Evolutionary conservation across 768 basidiomycete species (phyloP), one percentile per base, ranked within the genome.

Genomic region (Boletus pseudopeckii): DNA sequence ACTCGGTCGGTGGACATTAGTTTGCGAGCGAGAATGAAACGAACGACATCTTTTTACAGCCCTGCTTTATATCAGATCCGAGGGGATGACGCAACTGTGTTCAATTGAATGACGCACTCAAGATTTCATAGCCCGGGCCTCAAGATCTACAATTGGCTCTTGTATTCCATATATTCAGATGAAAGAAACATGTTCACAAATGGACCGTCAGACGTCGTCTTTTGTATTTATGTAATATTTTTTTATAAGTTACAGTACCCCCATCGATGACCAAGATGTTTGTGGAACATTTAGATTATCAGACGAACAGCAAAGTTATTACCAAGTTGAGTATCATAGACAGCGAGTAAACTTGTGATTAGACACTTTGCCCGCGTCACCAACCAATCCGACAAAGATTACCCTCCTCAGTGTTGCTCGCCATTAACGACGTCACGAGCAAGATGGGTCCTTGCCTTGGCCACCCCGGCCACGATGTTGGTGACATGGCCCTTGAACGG

Each of bases 1-100:
- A 58, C 58, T 26, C 18, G 39, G 51, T 43, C 18, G 7, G 52
- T 30, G 22, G 52, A 48, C 64, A 64, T 66, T n/a, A n/a, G n/a
- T n/a, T n/a, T 11, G 41, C 9, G 30, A n/a, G 13, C 7, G 48
- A 20, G 52, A 15, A 7, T 14, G 22, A 18, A 51, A 32, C 32
- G 36, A 17, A 22, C 24, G 7, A 33, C n/a, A 33, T 18, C 38
- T 10, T n/a, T 24, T 20, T 20, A 44, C 11, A 1, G 15, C n/a
- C 28, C 18, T n/a, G 17, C 14, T 26, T 45, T 55, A 41, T 7
- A 44, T 38, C 13, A 3, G 14, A 4, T 46, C 20, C 3, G 2
- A 9, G 17, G 2, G 17, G 17, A 17, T n/a, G n/a, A n/a, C n/a
- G n/a, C n/a, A n/a, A n/a, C n/a, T n/a, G n/a, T n/a, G n/a, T n/a